Evolutionary conservation across 768 basidiomycete genomes (phyloP).

Genomic region (Pleurotus cornucopiae): DNA sequence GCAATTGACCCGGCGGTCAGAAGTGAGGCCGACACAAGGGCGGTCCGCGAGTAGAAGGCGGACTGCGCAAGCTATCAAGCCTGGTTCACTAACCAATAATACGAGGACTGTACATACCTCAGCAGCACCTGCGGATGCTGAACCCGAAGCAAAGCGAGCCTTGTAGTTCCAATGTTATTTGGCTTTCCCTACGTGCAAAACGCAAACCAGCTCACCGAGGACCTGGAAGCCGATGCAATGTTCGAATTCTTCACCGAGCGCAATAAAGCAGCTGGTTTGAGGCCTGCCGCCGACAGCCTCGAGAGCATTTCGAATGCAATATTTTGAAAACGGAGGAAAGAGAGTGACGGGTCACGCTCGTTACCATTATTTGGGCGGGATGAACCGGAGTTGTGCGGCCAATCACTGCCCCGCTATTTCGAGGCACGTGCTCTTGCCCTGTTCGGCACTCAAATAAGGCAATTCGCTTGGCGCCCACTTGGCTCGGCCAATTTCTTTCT

Average conservation of each 20-base stretch:
- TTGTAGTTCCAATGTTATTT: conserved; percentile 21
- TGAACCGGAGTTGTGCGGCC: conserved; percentile 8
- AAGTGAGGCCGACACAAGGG: conserved; percentile 71
- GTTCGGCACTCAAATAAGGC: background rate
- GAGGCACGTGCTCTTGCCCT: conserved; percentile 4
- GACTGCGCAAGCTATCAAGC: conserved; percentile 36
- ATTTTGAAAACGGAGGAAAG: conserved; percentile 39
- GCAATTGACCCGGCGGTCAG: conserved; percentile 86
- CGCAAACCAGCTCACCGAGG: conserved; percentile 38
- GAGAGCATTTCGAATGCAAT: conserved; percentile 69
- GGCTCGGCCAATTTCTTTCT: background rate
- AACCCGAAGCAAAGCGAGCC: conserved; percentile 70
- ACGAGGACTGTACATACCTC: conserved; percentile 45
- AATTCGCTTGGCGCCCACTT: conserved; percentile 5
- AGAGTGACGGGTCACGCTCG: conserved; percentile 38
- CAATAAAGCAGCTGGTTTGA: conserved; percentile 51
- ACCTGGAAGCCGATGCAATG: conserved; percentile 37
- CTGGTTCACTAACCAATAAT: background rate
- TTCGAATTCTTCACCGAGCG: conserved; percentile 42
- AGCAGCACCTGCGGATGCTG: conserved; percentile 50
- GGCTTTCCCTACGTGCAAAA: background rate
- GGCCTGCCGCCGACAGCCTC: conserved; percentile 74
- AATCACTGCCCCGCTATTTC: background rate
- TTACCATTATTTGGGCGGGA: conserved; percentile 22
- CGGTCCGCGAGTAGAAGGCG: conserved; percentile 63